These are phyloP conservation scores for Aristolochia californica DNA, from an alignment of 164 flowering plant genomes.

Conservation along the genomic window DNA sequence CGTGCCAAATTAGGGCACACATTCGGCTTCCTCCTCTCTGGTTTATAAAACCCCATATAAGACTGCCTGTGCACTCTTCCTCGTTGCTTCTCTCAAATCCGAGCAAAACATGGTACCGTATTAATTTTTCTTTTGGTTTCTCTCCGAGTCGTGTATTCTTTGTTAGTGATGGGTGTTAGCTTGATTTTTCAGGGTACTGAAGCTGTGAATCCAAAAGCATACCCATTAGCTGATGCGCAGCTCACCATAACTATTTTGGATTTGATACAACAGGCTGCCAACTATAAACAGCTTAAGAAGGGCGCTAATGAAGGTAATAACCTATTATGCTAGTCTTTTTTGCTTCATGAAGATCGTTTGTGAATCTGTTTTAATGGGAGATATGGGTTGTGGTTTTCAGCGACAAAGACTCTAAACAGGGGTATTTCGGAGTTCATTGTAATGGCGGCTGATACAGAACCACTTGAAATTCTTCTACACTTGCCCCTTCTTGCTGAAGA, in stretches of 20 bases:
- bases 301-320: conserved; percentile 6
- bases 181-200: conserved; percentile 5
- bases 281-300: conserved; percentile 24
- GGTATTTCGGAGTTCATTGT: conserved; percentile 89
- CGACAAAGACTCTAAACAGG: conserved; percentile 78
- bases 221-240: conserved; percentile 16
- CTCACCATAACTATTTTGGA: conserved; percentile 18
- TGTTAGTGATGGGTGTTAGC: too few species aligned
- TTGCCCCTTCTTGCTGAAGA: conserved; percentile 85
- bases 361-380: too few species aligned
- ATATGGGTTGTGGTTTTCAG: conserved; percentile 21
- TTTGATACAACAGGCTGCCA: conserved; percentile 24
- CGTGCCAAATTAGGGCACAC: conserved; percentile 3
- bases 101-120: neutral
- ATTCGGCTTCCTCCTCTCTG: neutral
- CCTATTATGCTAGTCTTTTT: too few species aligned
- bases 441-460: conserved; percentile 90
- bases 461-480: conserved; percentile 83
- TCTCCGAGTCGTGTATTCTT: neutral
- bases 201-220: conserved; percentile 13
- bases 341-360: too few species aligned
- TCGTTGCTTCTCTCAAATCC: neutral
- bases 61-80: neutral
- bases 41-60: neutral
- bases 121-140: neutral